Percentiles rank a stretch among this genome's conserved stretches.
These are phyloP conservation scores for Piper betle DNA, from an alignment of 164 flowering plant species.

Conservation along the genomic window DNA sequence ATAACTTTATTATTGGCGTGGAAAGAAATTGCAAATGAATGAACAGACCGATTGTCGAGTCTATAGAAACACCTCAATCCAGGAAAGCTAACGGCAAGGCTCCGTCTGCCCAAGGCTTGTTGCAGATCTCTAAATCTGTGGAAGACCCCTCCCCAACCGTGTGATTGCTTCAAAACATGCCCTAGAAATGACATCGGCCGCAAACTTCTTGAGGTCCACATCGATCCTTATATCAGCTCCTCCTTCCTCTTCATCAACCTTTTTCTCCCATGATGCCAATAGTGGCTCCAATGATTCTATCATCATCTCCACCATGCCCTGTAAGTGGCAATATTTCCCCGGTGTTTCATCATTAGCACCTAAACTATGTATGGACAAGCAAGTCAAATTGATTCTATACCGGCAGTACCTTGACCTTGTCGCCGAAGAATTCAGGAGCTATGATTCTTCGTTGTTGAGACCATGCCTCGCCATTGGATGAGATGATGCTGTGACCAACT, in stretches of 20 bases:
- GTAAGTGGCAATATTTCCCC: too few relatives aligned
- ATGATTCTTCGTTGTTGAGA: constrained; percentile 33
- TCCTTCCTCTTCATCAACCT: constrained; percentile 21
- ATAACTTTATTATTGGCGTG: neutral
- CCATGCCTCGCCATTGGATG: constrained; percentile 30
- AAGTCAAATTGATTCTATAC: too few relatives aligned
- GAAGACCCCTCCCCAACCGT: constrained; percentile 10
- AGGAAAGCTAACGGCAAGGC: neutral
- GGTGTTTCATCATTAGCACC: too few relatives aligned
- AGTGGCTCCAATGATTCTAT: constrained; percentile 19
- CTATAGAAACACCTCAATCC: neutral
- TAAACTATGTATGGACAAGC: too few relatives aligned
- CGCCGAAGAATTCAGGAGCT: constrained; percentile 29
- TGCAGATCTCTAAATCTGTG: constrained; percentile 12
- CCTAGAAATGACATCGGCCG: constrained; percentile 18
- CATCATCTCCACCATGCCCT: constrained; percentile 29
- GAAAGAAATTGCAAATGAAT: neutral
- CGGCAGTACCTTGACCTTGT: constrained; percentile 32
- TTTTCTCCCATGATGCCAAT: constrained; percentile 22
- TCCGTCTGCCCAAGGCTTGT: neutral
- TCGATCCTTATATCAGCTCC: constrained; percentile 21
- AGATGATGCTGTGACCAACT: constrained; percentile 32
- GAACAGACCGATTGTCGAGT: neutral
- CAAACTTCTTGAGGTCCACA: constrained; percentile 17
- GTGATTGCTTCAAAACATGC: constrained; percentile 18